A percentile compares a stretch with the other conserved stretches of the same genome.
phyloP scores from a whole-genome alignment of 345 rosid species.

The Melastoma malabathricum region DNA sequence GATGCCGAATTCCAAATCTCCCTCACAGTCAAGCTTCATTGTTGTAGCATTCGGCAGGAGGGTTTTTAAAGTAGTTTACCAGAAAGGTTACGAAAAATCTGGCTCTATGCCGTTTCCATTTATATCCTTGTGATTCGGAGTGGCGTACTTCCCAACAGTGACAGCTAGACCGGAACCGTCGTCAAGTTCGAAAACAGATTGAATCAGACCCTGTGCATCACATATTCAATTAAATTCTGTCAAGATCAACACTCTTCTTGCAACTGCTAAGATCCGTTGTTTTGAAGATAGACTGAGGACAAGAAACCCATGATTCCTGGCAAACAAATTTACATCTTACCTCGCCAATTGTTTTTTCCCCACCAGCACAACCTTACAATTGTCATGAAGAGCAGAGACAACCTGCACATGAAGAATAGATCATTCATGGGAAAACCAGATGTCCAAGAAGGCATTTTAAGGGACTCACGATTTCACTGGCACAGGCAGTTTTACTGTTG shows the following conservation, averaged over 20 bases:
- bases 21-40: neutral
- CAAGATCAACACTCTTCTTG: neutral
- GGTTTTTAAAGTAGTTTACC: constrained; percentile 26
- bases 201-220: constrained; percentile 62
- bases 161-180: constrained; percentile 93
- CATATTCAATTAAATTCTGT: neutral
- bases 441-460: constrained; percentile 1
- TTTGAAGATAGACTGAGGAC: neutral
- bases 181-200: constrained; percentile 73
- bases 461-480: constrained; percentile 83
- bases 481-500: constrained; percentile 83
- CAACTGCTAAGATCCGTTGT: neutral
- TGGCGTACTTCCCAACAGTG: constrained; percentile 76
- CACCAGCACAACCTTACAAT: constrained; percentile 96
- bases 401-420: constrained; percentile 33
- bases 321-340: constrained; percentile 14
- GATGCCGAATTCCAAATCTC: neutral
- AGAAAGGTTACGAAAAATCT: constrained; percentile 51
- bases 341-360: constrained; percentile 88
- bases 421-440: neutral
- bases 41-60: too few relatives aligned
- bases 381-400: constrained; percentile 97
- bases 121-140: constrained; percentile 80
- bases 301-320: neutral
- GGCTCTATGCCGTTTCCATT: constrained; percentile 91